Percentiles rank a stretch among this genome's conserved stretches.
These are phyloP conservation scores for Gossypioides kirkii DNA, from an alignment of 345 rosid species.

Conservation along the genomic window DNA sequence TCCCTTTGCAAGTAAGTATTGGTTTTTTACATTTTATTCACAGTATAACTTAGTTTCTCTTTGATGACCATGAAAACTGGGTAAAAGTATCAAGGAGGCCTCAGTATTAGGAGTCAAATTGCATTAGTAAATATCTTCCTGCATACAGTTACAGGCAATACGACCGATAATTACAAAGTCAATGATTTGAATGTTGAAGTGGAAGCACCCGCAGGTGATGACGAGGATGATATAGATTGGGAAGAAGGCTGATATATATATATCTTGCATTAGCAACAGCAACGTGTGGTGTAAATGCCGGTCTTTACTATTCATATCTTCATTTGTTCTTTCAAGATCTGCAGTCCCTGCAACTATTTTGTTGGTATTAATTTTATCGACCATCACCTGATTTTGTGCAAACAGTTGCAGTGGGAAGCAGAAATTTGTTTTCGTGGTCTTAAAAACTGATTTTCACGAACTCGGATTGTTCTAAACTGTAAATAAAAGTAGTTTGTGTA, in stretches of 20 bases:
- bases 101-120: too few relatives aligned
- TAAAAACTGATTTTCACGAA: not conserved
- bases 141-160: slow-evolving; percentile 33
- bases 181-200: slow-evolving; percentile 77
- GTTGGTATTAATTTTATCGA: not conserved
- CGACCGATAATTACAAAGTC: slow-evolving; percentile 48
- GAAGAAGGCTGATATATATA: slow-evolving; percentile 63
- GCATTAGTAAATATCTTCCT: not conserved
- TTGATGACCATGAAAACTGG: not conserved
- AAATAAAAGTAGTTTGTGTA: not conserved
- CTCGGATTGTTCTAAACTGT: not conserved
- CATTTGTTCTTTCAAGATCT: not conserved
- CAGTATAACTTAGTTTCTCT: not conserved
- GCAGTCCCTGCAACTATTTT: not conserved
- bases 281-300: not conserved
- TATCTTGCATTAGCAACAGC: not conserved
- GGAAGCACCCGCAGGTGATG: slow-evolving; percentile 50
- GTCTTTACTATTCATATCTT: not conserved
- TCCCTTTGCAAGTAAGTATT: slow-evolving; percentile 45
- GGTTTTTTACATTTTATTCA: not conserved
- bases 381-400: not conserved
- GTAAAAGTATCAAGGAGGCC: not conserved
- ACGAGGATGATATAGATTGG: slow-evolving; percentile 77
- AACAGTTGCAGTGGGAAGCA: not conserved
- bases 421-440: not conserved